A percentile compares a stretch with the other conserved stretches of the same genome.
Conservation (phyloP, 306 rosid species). For the Neltuma alba region DNA sequence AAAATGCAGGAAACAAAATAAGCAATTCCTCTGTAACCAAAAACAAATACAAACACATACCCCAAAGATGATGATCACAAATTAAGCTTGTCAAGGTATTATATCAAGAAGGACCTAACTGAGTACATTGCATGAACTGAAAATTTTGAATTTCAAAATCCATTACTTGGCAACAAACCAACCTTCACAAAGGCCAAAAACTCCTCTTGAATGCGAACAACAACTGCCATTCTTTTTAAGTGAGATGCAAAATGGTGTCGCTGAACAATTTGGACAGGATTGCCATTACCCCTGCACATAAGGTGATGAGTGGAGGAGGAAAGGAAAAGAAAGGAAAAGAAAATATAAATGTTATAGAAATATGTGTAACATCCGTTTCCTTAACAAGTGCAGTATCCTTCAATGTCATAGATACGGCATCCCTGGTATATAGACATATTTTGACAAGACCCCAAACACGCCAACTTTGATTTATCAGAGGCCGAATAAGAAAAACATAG, state of each 20-base stretch:
- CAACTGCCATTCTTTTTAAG: conserved; percentile 93
- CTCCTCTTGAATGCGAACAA: conserved; percentile 91
- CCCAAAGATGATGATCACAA: background rate
- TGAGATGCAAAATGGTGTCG: conserved; percentile 96
- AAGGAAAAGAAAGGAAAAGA: conserved; percentile 16
- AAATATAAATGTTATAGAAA: background rate
- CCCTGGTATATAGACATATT: conserved; percentile 19
- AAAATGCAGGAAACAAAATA: background rate
- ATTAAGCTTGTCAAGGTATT: conserved; percentile 9
- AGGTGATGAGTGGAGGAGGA: conserved; percentile 1
- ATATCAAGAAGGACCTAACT: conserved; percentile 10
- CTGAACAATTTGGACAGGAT: conserved; percentile 92
- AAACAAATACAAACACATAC: background rate
- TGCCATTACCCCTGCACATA: conserved; percentile 78
- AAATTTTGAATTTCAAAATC: conserved; percentile 14
- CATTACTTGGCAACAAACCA: conserved; percentile 30
- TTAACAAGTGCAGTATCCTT: background rate
- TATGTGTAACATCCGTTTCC: background rate
- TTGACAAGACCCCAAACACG: too few species aligned
- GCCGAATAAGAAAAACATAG: too few species aligned
- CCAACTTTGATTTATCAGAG: too few species aligned
- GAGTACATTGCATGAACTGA: conserved; percentile 25
- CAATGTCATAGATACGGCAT: conserved; percentile 24
- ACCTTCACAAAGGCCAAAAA: conserved; percentile 98
- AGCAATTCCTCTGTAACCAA: background rate